Evolutionary conservation across 2,329 filamentous ascomycete genomes (phyloP), one percentile per base, ranked within the genome.

Genomic region (Sodiomyces alkalinus): DNA sequence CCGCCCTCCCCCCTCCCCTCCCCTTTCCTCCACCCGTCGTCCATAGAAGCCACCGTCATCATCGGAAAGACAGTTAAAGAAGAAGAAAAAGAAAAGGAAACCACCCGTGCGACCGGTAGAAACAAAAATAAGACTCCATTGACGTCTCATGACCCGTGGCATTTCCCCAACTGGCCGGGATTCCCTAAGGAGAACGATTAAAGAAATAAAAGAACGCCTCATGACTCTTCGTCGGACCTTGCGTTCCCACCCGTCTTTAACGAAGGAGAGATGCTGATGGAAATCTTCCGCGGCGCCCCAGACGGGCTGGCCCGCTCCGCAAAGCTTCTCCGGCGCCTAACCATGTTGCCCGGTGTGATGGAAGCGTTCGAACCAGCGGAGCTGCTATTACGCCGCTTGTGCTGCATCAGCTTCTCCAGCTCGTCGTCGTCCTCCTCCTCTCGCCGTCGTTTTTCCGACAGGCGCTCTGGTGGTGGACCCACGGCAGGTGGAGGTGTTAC

Each of bases 401-500:
- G 60, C 27, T 68, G 58, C 38, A 81, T 73, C 41, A 94, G 64
- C 53, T 90, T 92, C 30, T 75, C 74, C n/a, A 96, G 57, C 44
- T 87, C 82, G 39, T 94, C 86, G 31, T 93, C 86, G 25, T 94
- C 87, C 36, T 92, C 83, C 32, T 94, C 87, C 47, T 93, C 86
- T 41, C 90, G 72, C 26, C 87, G 71, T 26, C 87, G 77, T 53
- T 96, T 96, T 49, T 92, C 82, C 0, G 83, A 79, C 12, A 92
- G 55, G 30, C 82, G 69, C 51, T 93, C 83, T 0, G 76, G 79
- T 4, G 78, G 76, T 1, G 76, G 72, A 13, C 62, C 64, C 15
- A 54, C 41, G 5, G 46, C 44, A 10, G 52, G 39, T 17, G 48
- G 41, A 22, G 18, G 30, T 29, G 14, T 29, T 34, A 14, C 29